phyloP scores from a whole-genome alignment of 768 basidiomycete species.

The Tricholoma sp. region DNA sequence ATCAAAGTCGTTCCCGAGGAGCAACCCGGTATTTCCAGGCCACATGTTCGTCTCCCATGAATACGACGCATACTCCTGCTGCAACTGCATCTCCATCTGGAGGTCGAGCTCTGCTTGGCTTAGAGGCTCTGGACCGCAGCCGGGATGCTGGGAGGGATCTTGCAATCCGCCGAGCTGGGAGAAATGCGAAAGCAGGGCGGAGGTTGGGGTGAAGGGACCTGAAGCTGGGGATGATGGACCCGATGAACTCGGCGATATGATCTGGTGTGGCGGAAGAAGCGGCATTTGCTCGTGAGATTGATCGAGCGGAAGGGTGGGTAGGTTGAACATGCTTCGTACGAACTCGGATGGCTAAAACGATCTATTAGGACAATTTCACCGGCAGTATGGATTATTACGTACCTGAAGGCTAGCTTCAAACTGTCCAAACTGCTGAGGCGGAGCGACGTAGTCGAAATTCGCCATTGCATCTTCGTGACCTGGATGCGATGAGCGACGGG shows the following conservation, averaged over 20 bases:
- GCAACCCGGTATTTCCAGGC: constrained; percentile 26
- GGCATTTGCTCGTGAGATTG: constrained; percentile 31
- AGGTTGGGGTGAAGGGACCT: constrained; percentile 46
- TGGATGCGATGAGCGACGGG: constrained; percentile 50
- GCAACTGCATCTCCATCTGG: constrained; percentile 35
- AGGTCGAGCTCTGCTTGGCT: constrained; percentile 32
- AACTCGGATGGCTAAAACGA: constrained; percentile 41
- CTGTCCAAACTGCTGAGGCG: constrained; percentile 29
- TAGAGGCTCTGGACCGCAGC: constrained; percentile 22
- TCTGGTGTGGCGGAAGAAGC: constrained; percentile 36
- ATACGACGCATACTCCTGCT: constrained; percentile 33
- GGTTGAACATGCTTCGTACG: constrained; percentile 43
- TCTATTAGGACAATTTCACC: constrained; percentile 8
- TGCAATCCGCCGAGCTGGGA: constrained; percentile 19
- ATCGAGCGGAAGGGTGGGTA: constrained; percentile 36
- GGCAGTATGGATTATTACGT: constrained; percentile 14
- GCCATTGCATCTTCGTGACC: constrained; percentile 39
- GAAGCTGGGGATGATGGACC: constrained; percentile 47
- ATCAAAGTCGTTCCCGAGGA: constrained; percentile 64
- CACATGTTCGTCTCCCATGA: constrained; percentile 32
- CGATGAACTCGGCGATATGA: constrained; percentile 48
- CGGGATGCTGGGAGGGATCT: constrained; percentile 12
- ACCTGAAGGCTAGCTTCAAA: constrained; percentile 47
- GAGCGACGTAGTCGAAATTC: constrained; percentile 47
- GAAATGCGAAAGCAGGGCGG: constrained; percentile 24